Evolutionary conservation across 257 asterid species (phyloP).

Genomic region (Solanum piurae): DNA sequence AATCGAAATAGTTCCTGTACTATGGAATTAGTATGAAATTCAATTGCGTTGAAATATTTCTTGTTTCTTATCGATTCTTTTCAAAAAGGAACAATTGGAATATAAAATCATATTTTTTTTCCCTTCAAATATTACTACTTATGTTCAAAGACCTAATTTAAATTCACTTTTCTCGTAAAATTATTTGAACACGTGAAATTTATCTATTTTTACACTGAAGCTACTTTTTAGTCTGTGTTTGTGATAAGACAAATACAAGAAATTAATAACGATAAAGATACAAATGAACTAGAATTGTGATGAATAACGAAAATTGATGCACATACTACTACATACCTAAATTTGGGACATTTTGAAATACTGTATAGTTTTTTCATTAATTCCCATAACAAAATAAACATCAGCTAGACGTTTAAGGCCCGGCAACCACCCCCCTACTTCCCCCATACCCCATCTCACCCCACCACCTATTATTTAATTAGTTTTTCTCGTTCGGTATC

Average conservation of each 20-base stretch:
- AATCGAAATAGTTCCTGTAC: neutral
- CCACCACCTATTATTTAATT: neutral
- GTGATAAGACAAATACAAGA: neutral
- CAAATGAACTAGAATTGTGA: neutral
- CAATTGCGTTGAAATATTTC: neutral
- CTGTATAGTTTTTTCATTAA: neutral
- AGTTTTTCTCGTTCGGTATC: neutral
- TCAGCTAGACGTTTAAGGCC: conserved; percentile 16
- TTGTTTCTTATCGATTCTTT: neutral
- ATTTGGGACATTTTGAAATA: neutral
- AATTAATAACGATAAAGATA: neutral
- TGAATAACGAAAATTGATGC: neutral
- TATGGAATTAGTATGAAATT: neutral
- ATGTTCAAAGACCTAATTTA: neutral
- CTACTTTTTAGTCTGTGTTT: neutral
- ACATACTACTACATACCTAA: neutral
- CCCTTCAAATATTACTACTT: neutral
- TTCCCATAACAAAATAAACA: neutral
- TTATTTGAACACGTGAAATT: neutral
- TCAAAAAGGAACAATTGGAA: neutral
- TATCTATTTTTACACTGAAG: neutral
- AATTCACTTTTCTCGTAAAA: neutral
- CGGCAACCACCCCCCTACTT: conserved; percentile 6
- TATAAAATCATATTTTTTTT: neutral
- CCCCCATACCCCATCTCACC: neutral